These are phyloP conservation scores for Aspergillus costaricaensis DNA, from an alignment of 2,329 filamentous ascomycete species.

Conservation along the genomic window DNA sequence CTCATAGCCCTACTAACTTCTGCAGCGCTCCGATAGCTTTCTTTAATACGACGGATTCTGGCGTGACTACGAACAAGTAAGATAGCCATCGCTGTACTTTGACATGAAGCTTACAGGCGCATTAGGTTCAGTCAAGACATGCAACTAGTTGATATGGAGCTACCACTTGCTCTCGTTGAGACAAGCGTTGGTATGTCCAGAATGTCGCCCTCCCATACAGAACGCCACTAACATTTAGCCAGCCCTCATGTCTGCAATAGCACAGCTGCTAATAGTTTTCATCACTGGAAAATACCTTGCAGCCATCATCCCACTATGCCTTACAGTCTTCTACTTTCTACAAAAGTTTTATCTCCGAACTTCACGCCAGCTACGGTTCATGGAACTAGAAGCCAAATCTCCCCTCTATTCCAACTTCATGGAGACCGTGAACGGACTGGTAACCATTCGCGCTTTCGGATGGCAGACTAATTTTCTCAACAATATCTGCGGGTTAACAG, in stretches of 20 bases:
- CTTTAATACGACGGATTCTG: constrained; percentile 11
- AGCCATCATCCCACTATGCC: constrained; percentile 45
- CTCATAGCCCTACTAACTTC: not conserved
- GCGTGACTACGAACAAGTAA: not conserved
- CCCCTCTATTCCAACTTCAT: constrained; percentile 56
- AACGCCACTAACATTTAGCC: not conserved
- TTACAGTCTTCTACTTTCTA: constrained; percentile 47
- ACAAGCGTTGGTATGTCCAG: not conserved
- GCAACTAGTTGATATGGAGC: constrained; percentile 19
- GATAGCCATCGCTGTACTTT: not conserved
- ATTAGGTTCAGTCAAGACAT: constrained; percentile 17
- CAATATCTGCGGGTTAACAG: constrained; percentile 41
- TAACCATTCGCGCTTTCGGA: constrained; percentile 54
- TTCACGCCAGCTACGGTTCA: constrained; percentile 51
- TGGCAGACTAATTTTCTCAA: constrained; percentile 47
- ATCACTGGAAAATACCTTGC: constrained; percentile 8
- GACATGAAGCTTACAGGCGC: constrained; percentile 12
- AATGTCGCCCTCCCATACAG: too few species aligned
- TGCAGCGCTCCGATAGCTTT: constrained; percentile 18
- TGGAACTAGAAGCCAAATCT: constrained; percentile 56
- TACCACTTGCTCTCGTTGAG: constrained; percentile 14
- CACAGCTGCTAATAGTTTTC: constrained; percentile 2
- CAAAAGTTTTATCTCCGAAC: constrained; percentile 60
- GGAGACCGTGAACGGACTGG: constrained; percentile 52
- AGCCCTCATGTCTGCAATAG: constrained; percentile 8